Conservation (phyloP, 257 asterid species). For the Plantago elongata region DNA sequence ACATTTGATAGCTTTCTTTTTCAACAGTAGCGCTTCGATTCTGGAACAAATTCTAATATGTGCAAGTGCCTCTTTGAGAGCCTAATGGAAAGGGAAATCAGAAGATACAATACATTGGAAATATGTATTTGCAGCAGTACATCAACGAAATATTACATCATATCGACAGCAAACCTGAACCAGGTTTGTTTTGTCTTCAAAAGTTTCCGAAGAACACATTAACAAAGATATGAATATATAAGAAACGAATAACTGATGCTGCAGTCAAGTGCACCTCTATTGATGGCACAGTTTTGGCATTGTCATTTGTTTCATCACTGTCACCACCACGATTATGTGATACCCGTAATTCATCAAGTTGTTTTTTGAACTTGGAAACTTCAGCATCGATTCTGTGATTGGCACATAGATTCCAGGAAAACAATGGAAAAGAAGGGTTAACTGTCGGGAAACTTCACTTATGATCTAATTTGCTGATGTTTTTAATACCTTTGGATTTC, state of each 20-base stretch:
- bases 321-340: conserved; percentile 35
- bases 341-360: conserved; percentile 53
- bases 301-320: conserved; percentile 30
- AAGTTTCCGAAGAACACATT: background rate
- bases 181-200: no score
- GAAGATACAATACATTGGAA: conserved; percentile 19
- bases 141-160: no score
- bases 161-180: no score
- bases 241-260: conserved; percentile 10
- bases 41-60: conserved; percentile 82
- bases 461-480: conserved; percentile 1
- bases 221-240: background rate
- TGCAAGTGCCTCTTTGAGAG: conserved; percentile 73
- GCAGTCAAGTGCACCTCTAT: conserved; percentile 53
- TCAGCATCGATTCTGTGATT: conserved; percentile 75
- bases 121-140: background rate
- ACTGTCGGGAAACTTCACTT: conserved; percentile 19
- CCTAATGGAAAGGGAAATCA: conserved; percentile 38
- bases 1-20: conserved; percentile 62
- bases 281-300: conserved; percentile 40
- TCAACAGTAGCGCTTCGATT: conserved; percentile 76
- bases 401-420: conserved; percentile 21
- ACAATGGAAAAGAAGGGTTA: background rate
- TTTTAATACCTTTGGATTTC: conserved; percentile 62
- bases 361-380: conserved; percentile 64